A percentile compares a stretch with the other conserved stretches of the same genome.
phyloP scores from a whole-genome alignment of 768 basidiomycete species.

The Podaxis mareebaensis region DNA sequence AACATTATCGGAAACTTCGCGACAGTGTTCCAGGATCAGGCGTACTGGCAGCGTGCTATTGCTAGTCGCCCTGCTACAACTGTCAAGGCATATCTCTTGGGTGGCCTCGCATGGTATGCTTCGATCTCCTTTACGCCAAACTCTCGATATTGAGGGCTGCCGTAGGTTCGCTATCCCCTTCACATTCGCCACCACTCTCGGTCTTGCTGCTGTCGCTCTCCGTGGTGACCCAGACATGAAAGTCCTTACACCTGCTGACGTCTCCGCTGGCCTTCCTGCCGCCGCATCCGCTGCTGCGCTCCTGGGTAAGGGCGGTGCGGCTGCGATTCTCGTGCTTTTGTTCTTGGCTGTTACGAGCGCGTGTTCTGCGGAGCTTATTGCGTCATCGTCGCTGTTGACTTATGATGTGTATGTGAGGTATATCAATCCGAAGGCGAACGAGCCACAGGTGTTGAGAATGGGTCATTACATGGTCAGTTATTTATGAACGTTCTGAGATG shows the following conservation, averaged over 20 bases:
- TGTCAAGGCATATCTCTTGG: conserved; percentile 89
- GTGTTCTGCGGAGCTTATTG: conserved; percentile 88
- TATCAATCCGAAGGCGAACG: conserved; percentile 80
- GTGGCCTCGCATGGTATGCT: conserved; percentile 80
- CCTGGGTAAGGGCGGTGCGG: conserved; percentile 78
- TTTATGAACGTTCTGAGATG: not conserved
- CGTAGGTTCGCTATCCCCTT: conserved; percentile 83
- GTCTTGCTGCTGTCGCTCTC: conserved; percentile 85
- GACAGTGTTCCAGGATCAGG: conserved; percentile 59
- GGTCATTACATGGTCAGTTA: conserved; percentile 63
- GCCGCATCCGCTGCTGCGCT: conserved; percentile 82
- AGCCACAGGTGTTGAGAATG: conserved; percentile 65
- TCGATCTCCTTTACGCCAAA: not conserved
- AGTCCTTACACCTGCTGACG: conserved; percentile 53
- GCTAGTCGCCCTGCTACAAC: conserved; percentile 82
- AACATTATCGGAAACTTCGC: conserved; percentile 86
- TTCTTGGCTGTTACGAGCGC: conserved; percentile 82
- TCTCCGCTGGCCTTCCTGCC: conserved; percentile 87
- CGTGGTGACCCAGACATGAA: conserved; percentile 56
- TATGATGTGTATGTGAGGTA: conserved; percentile 88
- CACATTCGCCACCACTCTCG: conserved; percentile 83
- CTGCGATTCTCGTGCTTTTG: conserved; percentile 74
- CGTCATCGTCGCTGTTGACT: conserved; percentile 80
- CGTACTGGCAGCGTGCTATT: conserved; percentile 93
- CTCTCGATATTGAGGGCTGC: not conserved